phyloP scores from a whole-genome alignment of 805 yeast genomes.

The Danielozyma ontarioensis region DNA sequence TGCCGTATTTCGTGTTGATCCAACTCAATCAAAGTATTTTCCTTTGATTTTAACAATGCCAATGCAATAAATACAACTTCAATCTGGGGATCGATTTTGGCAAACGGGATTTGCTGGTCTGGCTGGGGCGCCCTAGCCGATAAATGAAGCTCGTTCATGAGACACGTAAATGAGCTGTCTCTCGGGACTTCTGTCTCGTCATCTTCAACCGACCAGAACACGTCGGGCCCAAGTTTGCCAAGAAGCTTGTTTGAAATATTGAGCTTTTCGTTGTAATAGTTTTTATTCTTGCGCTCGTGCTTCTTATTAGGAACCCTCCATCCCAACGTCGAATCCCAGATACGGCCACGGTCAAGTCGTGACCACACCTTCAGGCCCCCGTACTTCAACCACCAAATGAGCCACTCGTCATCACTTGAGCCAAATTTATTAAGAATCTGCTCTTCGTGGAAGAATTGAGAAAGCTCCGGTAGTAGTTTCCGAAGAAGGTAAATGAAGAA shows the following conservation, averaged over 20 bases:
- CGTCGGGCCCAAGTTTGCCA: slow-evolving; percentile 50
- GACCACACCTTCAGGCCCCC: slow-evolving; percentile 85
- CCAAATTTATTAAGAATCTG: slow-evolving; percentile 58
- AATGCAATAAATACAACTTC: slow-evolving; percentile 72
- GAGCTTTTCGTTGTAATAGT: slow-evolving; percentile 29
- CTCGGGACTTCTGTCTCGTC: slow-evolving; percentile 2
- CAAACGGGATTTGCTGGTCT: slow-evolving; percentile 38
- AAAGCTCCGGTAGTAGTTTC: slow-evolving; percentile 67
- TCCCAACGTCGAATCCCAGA: slow-evolving; percentile 86
- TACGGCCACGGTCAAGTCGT: slow-evolving; percentile 72
- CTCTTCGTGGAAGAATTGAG: slow-evolving; percentile 74
- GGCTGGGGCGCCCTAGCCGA: too few species aligned
- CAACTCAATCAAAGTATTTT: slow-evolving; percentile 71
- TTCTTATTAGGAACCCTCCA: slow-evolving; percentile 46
- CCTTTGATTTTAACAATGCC: slow-evolving; percentile 76
- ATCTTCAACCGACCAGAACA: slow-evolving; percentile 47
- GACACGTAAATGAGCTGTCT: slow-evolving; percentile 1
- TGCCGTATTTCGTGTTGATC: slow-evolving; percentile 89
- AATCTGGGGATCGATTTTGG: slow-evolving; percentile 67
- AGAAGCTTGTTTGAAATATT: slow-evolving; percentile 19
- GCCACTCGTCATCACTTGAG: slow-evolving; percentile 75
- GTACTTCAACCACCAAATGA: slow-evolving; percentile 92
- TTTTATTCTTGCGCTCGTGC: slow-evolving; percentile 20
- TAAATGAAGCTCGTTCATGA: background rate
- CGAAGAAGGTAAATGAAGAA: slow-evolving; percentile 62